A percentile compares a stretch with the other conserved stretches of the same genome.
Conservation (phyloP, 805 yeast species). For the Saturnispora ahearnii region DNA sequence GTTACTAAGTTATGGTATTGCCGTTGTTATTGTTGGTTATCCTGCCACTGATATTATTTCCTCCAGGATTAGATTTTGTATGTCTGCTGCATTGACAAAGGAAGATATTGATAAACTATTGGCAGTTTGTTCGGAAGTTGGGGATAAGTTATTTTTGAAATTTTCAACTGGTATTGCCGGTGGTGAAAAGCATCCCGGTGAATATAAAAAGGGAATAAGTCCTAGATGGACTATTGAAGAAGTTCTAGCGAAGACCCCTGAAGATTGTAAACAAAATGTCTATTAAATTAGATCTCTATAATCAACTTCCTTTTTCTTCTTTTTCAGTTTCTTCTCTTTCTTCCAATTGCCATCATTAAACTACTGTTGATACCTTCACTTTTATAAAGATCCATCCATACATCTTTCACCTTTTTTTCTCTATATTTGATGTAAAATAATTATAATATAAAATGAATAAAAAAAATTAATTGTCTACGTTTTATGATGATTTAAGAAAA, state of each 20-base stretch:
- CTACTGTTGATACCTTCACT: no score
- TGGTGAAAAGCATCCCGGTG: conserved; percentile 45
- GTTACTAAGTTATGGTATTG: conserved; percentile 71
- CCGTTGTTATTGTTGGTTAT: conserved; percentile 93
- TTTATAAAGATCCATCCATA: neutral
- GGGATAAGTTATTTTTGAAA: conserved; percentile 67
- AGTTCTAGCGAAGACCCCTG: conserved; percentile 62
- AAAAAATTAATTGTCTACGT: neutral
- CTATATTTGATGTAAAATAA: neutral
- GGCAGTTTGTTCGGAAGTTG: conserved; percentile 63
- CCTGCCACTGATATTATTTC: conserved; percentile 94
- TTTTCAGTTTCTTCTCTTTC: no score
- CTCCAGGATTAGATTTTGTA: conserved; percentile 87
- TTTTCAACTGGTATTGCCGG: conserved; percentile 73
- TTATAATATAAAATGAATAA: neutral
- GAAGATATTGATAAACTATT: conserved; percentile 83
- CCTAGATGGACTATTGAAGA: conserved; percentile 78
- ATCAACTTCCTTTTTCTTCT: neutral
- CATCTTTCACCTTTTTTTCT: neutral
- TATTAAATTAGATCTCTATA: conserved; percentile 11
- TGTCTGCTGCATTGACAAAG: conserved; percentile 85
- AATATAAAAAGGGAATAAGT: conserved; percentile 39
- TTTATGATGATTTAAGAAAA: no score
- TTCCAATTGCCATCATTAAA: no score
- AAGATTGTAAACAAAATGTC: conserved; percentile 37